Evolutionary conservation across 352 stramenopile genomes (phyloP), one percentile per base, ranked within the genome.

Genomic region (Blastocystis sp.): DNA sequence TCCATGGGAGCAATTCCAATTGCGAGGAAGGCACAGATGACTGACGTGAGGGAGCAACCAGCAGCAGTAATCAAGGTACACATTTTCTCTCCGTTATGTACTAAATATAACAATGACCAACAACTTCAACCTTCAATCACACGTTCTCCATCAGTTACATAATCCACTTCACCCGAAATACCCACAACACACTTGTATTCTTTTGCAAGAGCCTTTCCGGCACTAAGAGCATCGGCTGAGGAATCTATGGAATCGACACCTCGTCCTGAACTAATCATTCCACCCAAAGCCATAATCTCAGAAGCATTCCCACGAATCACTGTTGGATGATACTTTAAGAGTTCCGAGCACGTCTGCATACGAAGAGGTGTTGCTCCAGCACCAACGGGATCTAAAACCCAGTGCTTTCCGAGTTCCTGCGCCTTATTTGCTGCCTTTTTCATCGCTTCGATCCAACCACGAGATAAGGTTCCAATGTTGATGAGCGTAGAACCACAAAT

Each of bases 231-330:
- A 11, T 54, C n/a, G 6, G 19, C 15, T 11, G 78, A 89, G 15
- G 78, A 89, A 56, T 89, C 78, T 15, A 57, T 89, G 7, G 78
- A 89, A 27, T 89, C 78, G 30, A 89, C 78, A 27, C 78, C 78
- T 15, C 66, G 37, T 51, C 78, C 40, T 11, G 17, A 33, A 42
- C 37, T 64, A 22, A 40, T 42, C 3, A 22, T 44, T 75, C 78
- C 78, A 19, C 56, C 78, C n/a, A 89, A 35, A 54, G 78, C 78
- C 40, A 89, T 24, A n/a, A 89, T 89, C 66, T 89, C 78, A 13
- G 78, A 89, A 42, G 78, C 78, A 42, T 89, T 89, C 15, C 78
- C 78, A 42, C 78, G 78, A 58, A 89, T 89, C 40, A 89, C 66
- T 0, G 78, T 89, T 33, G 78, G 78, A 11, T 78, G 27, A 40